phyloP scores from a whole-genome alignment of 768 basidiomycete species.

The Termitomyces sp. region DNA sequence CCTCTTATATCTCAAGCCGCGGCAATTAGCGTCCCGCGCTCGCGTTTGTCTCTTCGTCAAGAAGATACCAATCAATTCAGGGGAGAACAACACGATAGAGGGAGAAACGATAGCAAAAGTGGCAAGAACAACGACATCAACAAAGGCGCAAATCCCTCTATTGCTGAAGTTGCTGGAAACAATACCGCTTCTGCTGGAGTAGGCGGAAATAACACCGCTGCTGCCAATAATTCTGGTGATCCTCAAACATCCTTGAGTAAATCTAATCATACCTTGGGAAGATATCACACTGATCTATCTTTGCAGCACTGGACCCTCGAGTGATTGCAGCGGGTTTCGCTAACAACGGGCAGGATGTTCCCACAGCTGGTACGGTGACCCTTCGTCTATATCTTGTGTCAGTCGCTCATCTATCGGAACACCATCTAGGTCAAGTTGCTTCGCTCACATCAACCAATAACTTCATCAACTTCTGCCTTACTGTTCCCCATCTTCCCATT shows the following conservation, averaged over 20 bases:
- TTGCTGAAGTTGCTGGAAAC: not conserved
- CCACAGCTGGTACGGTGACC: conserved; percentile 24
- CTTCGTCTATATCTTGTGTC: not conserved
- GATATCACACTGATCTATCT: not conserved
- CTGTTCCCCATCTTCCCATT: conserved; percentile 33
- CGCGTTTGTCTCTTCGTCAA: conserved; percentile 23
- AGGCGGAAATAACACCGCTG: conserved; percentile 3
- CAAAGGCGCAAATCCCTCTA: not conserved
- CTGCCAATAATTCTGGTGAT: conserved; percentile 20
- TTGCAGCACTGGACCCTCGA: conserved; percentile 42
- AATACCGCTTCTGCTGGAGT: not conserved
- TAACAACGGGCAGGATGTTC: conserved; percentile 41
- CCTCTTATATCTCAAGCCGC: conserved; percentile 32
- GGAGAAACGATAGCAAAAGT: not conserved
- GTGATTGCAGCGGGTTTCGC: conserved; percentile 46
- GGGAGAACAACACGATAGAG: conserved; percentile 13
- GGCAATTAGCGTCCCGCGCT: conserved; percentile 18
- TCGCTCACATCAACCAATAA: conserved; percentile 52
- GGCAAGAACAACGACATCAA: not conserved
- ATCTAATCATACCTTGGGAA: conserved; percentile 4
- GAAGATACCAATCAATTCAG: conserved; percentile 12
- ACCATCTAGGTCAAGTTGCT: conserved; percentile 35
- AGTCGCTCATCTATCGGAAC: not conserved
- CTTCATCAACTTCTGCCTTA: conserved; percentile 50
- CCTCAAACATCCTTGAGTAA: conserved; percentile 41